Evolutionary conservation across 2,329 filamentous ascomycete species (phyloP).

Genomic region (Microdochium paspali): DNA sequence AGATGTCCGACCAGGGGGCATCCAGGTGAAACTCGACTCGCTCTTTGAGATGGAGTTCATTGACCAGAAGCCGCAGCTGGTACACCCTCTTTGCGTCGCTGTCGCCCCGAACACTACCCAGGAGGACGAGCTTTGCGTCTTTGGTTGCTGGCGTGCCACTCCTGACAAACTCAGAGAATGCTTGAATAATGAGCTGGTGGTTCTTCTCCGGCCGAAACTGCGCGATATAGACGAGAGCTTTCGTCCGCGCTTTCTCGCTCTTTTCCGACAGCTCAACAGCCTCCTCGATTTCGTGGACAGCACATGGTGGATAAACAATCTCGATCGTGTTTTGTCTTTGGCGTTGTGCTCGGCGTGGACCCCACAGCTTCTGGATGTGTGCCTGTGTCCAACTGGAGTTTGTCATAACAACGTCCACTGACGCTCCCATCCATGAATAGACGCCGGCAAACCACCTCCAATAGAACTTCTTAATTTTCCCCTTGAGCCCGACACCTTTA

Average conservation of each 20-base stretch:
- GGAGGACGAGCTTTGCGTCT: slow-evolving; percentile 63
- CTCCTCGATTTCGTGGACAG: slow-evolving; percentile 72
- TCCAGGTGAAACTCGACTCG: slow-evolving; percentile 82
- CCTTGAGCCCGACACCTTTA: slow-evolving; percentile 62
- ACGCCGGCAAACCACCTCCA: slow-evolving; percentile 78
- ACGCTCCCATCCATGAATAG: slow-evolving; percentile 75
- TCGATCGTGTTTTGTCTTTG: slow-evolving; percentile 45
- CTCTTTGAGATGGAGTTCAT: slow-evolving; percentile 78
- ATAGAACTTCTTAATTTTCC: slow-evolving; percentile 67
- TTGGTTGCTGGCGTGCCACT: slow-evolving; percentile 38
- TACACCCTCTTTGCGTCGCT: slow-evolving; percentile 77
- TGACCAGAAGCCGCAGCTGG: slow-evolving; percentile 73
- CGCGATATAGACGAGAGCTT: slow-evolving; percentile 80
- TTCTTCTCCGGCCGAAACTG: slow-evolving; percentile 98
- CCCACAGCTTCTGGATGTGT: slow-evolving; percentile 78
- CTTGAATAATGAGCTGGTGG: slow-evolving; percentile 74
- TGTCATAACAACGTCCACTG: slow-evolving; percentile 91
- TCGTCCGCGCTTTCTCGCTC: slow-evolving; percentile 61
- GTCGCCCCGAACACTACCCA: slow-evolving; percentile 87
- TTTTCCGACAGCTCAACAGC: slow-evolving; percentile 61
- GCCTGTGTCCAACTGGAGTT: slow-evolving; percentile 91
- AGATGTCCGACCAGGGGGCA: slow-evolving; percentile 78
- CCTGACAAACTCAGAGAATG: slow-evolving; percentile 71
- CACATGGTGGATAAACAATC: slow-evolving; percentile 86
- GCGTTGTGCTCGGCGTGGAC: slow-evolving; percentile 38